Percentiles rank a stretch among this genome's conserved stretches.
These are phyloP conservation scores for Podila epicladia DNA, from an alignment of 192 early-diverging fungal genomes.

Conservation along the genomic window DNA sequence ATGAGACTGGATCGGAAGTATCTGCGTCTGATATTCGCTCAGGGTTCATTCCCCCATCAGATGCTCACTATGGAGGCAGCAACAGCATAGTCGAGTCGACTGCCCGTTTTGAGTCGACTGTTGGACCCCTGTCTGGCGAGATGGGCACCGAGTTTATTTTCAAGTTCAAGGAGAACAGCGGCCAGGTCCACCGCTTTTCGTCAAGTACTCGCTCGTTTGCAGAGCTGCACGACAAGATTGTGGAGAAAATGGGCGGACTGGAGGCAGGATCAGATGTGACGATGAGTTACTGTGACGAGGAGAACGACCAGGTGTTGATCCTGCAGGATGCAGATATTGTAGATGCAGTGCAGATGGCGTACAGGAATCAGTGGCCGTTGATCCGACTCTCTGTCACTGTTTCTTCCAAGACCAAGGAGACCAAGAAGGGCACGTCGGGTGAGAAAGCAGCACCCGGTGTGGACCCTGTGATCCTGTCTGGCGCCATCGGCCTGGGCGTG, in stretches of 20 bases:
- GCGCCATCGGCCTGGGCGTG: constrained; percentile 38
- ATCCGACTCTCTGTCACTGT: constrained; percentile 42
- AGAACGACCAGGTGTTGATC: constrained; percentile 84
- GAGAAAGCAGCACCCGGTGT: constrained; percentile 6
- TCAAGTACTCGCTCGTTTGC: constrained; percentile 55
- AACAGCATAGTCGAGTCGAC: constrained; percentile 25
- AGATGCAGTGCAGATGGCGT: constrained; percentile 83
- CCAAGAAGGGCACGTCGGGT: not conserved
- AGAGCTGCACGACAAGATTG: constrained; percentile 63
- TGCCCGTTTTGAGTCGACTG: constrained; percentile 15
- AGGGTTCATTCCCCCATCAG: constrained; percentile 13
- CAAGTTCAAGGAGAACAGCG: constrained; percentile 69
- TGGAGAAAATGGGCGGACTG: constrained; percentile 61
- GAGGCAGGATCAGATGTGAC: constrained; percentile 26
- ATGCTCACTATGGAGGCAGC: constrained; percentile 28
- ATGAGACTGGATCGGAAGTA: constrained; percentile 47
- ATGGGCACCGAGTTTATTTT: constrained; percentile 57
- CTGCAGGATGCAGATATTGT: constrained; percentile 77
- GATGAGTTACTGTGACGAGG: constrained; percentile 85
- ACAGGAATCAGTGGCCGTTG: constrained; percentile 34
- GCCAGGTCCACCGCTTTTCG: constrained; percentile 76
- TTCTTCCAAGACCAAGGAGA: constrained; percentile 13
- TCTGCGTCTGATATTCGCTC: constrained; percentile 39
- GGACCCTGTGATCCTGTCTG: constrained; percentile 25
- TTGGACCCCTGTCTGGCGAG: constrained; percentile 15